A percentile compares a stretch with the other conserved stretches of the same genome.
Conservation (phyloP, 2,329 filamentous ascomycete species). For the Monosporascus sp. region DNA sequence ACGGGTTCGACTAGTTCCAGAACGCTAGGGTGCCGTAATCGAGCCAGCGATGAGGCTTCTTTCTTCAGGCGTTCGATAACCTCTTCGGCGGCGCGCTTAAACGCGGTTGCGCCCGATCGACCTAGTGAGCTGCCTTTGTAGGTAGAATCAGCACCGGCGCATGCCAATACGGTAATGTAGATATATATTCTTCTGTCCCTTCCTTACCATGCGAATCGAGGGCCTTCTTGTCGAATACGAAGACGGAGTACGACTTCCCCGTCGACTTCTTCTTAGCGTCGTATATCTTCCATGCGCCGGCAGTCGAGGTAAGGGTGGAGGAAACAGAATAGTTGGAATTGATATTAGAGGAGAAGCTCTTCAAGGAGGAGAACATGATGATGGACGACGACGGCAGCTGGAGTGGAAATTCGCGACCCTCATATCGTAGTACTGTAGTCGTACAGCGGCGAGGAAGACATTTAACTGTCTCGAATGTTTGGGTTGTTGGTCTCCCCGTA, state of each 20-base stretch:
- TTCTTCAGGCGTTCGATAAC: slow-evolving; percentile 87
- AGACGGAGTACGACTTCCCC: slow-evolving; percentile 82
- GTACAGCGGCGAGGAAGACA: slow-evolving; percentile 9
- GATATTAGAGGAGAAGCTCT: slow-evolving; percentile 92
- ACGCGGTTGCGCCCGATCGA: slow-evolving; percentile 57
- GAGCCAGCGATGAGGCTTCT: slow-evolving; percentile 83
- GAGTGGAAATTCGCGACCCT: slow-evolving; percentile 15
- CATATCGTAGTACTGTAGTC: slow-evolving; percentile 19
- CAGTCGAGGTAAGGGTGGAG: slow-evolving; percentile 66
- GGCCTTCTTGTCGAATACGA: slow-evolving; percentile 87
- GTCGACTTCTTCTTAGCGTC: slow-evolving; percentile 96
- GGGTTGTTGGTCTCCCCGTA: no score
- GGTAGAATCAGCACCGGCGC: neutral
- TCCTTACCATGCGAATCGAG: slow-evolving; percentile 58
- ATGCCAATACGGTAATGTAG: neutral
- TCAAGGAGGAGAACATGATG: slow-evolving; percentile 95
- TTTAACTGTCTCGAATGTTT: slow-evolving; percentile 3
- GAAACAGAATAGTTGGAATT: slow-evolving; percentile 84
- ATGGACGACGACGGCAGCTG: slow-evolving; percentile 24
- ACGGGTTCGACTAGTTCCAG: slow-evolving; percentile 91
- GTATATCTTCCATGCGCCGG: slow-evolving; percentile 95
- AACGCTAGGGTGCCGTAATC: slow-evolving; percentile 84
- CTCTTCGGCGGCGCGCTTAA: slow-evolving; percentile 81
- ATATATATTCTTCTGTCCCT: neutral
- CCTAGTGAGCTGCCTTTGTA: slow-evolving; percentile 47